phyloP scores from a whole-genome alignment of 2,329 filamentous ascomycete species.

The Grosmannia serpens region DNA sequence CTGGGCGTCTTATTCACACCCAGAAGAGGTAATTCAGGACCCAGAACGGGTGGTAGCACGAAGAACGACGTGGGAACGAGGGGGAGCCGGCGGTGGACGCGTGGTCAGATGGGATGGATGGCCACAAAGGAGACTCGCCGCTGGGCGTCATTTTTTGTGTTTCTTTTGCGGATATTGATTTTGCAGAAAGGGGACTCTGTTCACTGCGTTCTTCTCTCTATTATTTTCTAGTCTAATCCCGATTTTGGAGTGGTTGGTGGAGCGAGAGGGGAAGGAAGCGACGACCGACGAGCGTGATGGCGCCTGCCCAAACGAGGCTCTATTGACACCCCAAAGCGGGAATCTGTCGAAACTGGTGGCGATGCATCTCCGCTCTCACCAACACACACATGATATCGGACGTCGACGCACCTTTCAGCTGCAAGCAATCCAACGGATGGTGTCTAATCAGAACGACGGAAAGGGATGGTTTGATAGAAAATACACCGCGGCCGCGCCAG shows the following conservation, averaged over 20 bases:
- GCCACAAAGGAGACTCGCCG: background rate
- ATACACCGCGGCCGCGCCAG: no score
- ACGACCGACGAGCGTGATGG: background rate
- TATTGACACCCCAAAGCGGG: conserved; percentile 12
- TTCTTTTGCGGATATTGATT: background rate
- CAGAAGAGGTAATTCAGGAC: background rate
- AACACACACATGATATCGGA: background rate
- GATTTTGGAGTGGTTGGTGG: background rate
- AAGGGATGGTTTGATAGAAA: background rate
- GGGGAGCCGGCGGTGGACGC: background rate
- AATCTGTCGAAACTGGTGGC: background rate
- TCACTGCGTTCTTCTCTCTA: background rate
- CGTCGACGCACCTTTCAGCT: background rate
- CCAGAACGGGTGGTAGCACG: background rate
- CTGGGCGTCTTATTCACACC: conserved; percentile 1
- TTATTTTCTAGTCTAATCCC: background rate
- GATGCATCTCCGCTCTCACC: no score
- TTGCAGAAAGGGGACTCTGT: no score
- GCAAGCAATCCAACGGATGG: background rate
- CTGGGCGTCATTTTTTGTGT: background rate
- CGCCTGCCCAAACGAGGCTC: conserved; percentile 7
- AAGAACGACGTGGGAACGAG: background rate
- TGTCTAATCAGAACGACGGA: background rate
- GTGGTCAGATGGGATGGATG: background rate
- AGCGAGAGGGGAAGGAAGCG: background rate